These are phyloP conservation scores for Penicillium canariense DNA, from an alignment of 495 filamentous ascomycete species.

Conservation along the genomic window DNA sequence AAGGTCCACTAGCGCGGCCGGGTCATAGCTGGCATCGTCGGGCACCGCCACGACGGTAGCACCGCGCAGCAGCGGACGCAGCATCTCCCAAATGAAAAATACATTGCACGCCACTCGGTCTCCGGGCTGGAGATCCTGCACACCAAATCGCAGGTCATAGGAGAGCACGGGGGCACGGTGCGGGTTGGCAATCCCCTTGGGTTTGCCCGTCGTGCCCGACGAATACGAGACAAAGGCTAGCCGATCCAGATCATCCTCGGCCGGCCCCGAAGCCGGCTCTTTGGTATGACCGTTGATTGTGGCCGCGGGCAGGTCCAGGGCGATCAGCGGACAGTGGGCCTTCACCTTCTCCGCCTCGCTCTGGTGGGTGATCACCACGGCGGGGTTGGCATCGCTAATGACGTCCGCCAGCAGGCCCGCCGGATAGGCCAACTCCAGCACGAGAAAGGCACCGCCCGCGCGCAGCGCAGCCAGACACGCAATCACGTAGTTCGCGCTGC, in stretches of 20 bases:
- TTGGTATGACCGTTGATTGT: conserved; percentile 38
- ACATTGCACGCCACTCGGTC: conserved; percentile 73
- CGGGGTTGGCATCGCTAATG: conserved; percentile 61
- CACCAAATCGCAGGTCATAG: conserved; percentile 60
- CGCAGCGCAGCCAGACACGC: conserved; percentile 64
- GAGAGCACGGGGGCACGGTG: conserved; percentile 64
- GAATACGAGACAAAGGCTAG: conserved; percentile 67
- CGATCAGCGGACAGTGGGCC: conserved; percentile 50
- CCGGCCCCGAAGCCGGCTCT: conserved; percentile 43
- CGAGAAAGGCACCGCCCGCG: conserved; percentile 67
- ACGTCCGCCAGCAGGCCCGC: conserved; percentile 63
- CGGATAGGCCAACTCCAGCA: conserved; percentile 68
- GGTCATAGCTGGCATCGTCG: conserved; percentile 68
- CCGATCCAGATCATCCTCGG: conserved; percentile 60
- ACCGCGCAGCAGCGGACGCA: conserved; percentile 65
- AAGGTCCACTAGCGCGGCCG: conserved; percentile 61
- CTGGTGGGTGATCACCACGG: conserved; percentile 57
- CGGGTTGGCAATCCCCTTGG: conserved; percentile 68
- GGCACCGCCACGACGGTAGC: conserved; percentile 65
- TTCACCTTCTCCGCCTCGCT: conserved; percentile 57
- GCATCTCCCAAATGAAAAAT: conserved; percentile 73
- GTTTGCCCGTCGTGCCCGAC: conserved; percentile 64
- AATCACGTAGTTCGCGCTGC: conserved; percentile 68
- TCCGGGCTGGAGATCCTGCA: conserved; percentile 59
- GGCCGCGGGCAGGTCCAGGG: conserved; percentile 48